Evolutionary conservation across 2,329 filamentous ascomycete genomes (phyloP), one percentile per base, ranked within the genome.

Genomic region (Colletotrichum graminicola): DNA sequence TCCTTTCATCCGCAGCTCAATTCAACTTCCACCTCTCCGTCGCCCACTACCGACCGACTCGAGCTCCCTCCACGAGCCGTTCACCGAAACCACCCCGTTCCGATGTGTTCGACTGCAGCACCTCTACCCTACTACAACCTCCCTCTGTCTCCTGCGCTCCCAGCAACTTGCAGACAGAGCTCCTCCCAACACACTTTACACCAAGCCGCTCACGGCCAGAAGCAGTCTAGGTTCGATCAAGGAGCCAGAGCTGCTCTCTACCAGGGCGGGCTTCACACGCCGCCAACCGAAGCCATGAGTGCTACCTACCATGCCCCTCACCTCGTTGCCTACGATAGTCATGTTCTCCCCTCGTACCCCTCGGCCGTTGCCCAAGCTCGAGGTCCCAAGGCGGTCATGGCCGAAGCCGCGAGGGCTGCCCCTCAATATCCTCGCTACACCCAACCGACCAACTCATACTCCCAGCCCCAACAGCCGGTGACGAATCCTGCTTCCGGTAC

Each of bases 261-360:
- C 39, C 77, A 75, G 67, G 77, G 78, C 77, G 85, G 86, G 72
- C 82, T 88, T 75, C 82, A 80, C 76, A 87, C 86, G 71, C 86
- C 87, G 62, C 86, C 86, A 51, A 78, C 81, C 74, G 86, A 88
- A 80, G 81, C 83, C 71, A 85, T 89, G 87, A 86, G 83, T 75
- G 81, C 85, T 73, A 80, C 84, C n/a, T 88, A 88, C 74, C 85
- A 87, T 62, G 80, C 80, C 59, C 75, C 83, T 16, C 79, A 83
- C 66, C 80, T 85, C 75, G 81, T 83, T 71, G 81, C 82, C 63
- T 88, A 86, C 78, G 83, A 85, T 51, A 80, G 77, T 73, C 83
- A 86, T 80, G 80, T 81, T 49, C 76, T 85, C 49, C 80, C 82
- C 71, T 79, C 79, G 52, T 85, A 85, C 65, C 78, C 82, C 29